Conservation (phyloP, 345 rosid genomes). For the Clarkia xantiana region DNA sequence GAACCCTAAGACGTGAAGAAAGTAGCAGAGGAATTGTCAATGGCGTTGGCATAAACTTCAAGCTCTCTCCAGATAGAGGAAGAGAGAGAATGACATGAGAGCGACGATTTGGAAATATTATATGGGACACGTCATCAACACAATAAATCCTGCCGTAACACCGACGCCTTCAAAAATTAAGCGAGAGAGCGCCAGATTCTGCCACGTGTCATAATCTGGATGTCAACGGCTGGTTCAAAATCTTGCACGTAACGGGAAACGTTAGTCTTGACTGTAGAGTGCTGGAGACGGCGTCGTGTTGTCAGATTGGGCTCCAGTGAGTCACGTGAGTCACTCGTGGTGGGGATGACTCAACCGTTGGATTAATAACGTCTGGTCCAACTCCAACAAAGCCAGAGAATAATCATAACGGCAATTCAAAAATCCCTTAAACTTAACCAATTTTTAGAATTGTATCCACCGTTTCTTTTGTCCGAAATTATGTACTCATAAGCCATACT, state of each 20-base stretch:
- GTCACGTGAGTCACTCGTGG: slow-evolving; percentile 9
- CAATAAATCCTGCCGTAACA: slow-evolving; percentile 39
- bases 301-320: background rate
- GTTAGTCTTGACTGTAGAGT: background rate
- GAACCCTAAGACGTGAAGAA: slow-evolving; percentile 18
- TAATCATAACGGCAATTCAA: slow-evolving; percentile 6
- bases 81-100: slow-evolving; percentile 9
- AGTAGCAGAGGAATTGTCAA: slow-evolving; percentile 6
- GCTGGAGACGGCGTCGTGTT: slow-evolving; percentile 17
- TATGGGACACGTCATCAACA: slow-evolving; percentile 17
- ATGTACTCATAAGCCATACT: background rate
- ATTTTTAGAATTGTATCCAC: background rate
- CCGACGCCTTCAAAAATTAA: slow-evolving; percentile 20
- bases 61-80: slow-evolving; percentile 4
- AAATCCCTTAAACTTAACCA: background rate
- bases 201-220: no score
- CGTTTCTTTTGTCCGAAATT: background rate
- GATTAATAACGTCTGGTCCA: slow-evolving; percentile 2
- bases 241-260: slow-evolving; percentile 22
- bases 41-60: slow-evolving; percentile 7
- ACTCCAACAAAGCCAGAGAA: background rate
- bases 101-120: slow-evolving; percentile 14
- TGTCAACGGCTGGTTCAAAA: slow-evolving; percentile 2
- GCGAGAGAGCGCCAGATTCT: background rate
- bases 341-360: background rate